Evolutionary conservation across 2,329 filamentous ascomycete species (phyloP), one percentile per base, ranked within the genome.

Genomic region (Alternaria tenuissima): DNA sequence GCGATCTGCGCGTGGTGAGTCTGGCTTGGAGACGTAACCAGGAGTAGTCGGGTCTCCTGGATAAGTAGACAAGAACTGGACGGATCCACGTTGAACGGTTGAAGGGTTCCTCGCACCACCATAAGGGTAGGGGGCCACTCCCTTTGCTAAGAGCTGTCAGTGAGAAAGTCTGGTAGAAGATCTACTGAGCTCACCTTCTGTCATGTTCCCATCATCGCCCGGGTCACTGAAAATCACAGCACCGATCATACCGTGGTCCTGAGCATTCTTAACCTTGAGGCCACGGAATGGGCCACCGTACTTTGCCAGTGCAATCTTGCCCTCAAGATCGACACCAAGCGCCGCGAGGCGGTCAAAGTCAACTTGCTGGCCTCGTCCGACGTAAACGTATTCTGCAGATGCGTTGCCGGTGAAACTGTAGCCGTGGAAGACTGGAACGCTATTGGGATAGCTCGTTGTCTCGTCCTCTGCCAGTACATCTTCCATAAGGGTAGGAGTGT

Each of bases 1-100:
- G 0, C 88, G 87, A 18, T 92, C 88, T 54, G 87, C 84, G 34
- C 93, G 87, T 16, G 91, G 90, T 18, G 85, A 90, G 28, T 90
- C 92, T 14, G 91, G 90, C 76, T 93, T 93, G 0, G 92, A 96
- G 3, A 93, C 90, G 72, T 96, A 97, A 6, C 94, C 76, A 8
- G 77, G 77, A 8, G 77, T 79, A 3, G 77, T 79, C 3, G 77
- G 77, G 43, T 79, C 77, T 20, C 77, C 77, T 7, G 76, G 76
- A 42, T 90, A 62, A 83, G 87, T 54, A 81, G 84, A 66, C 61
- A 97, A 79, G 71, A 92, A 96, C 52, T 81, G 76, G 4, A 84
- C 82, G 34, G 75, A 79, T 38, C 82, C 82, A 62, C 81, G 73
- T 62, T 84, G 82, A 2, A 84, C 80, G 16, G 74, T 74, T 2